Base-by-base conservation (phyloP, 2,329 filamentous ascomycete genomes). In the Pestalotiopsis sp. region DNA sequence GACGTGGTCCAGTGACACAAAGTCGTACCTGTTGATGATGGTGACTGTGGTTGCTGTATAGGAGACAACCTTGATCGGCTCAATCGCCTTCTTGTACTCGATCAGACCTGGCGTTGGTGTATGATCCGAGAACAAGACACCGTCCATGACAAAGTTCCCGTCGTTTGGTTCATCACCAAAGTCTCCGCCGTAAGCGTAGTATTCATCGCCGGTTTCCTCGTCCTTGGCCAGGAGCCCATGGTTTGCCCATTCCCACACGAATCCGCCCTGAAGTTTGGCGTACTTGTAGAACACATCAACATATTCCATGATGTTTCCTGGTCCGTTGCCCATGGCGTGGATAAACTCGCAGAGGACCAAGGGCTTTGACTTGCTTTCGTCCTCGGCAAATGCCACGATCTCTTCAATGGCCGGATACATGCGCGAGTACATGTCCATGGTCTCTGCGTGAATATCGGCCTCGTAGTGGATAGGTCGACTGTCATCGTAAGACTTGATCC, bases 311-410 rank as follows among this genome's bases (percentile, higher is more conserved):
- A 91, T 83, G 1, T 85, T 87, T 4, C 90, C 89, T 0, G 90
- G 90, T 0, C 88, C 89, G 70, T 91, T 92, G 1, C 90, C 90
- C 89, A 92, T 91, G 2, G 89, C 88, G 35, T 85, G 83, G 5
- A 78, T 75, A 69, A 80, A 85, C 70, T 87, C 84, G 68, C 82
- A 85, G 40, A 85, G 77, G 1, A 89, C 80, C 4, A 89, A 77
- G 2, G 87, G 87, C 72, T 89, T 85, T n/a, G 70, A 70, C 20
- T 77, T 76, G 40, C 75, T 75, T 9, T 70, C 70, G 35, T 81
- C 77, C 61, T 76, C 72, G 17, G 79, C 83, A 55, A 81, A 78
- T 5, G 74, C 71, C 30, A 81, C 69, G 11, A 79, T 76, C 22
- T 75, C 75, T 79, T 82, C 77, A 3, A 88, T 75, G 0, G 83